Evolutionary conservation across 208 protist genomes (phyloP), one percentile per base, ranked within the genome.

Genomic region (Acanthamoeba triangularis): DNA sequence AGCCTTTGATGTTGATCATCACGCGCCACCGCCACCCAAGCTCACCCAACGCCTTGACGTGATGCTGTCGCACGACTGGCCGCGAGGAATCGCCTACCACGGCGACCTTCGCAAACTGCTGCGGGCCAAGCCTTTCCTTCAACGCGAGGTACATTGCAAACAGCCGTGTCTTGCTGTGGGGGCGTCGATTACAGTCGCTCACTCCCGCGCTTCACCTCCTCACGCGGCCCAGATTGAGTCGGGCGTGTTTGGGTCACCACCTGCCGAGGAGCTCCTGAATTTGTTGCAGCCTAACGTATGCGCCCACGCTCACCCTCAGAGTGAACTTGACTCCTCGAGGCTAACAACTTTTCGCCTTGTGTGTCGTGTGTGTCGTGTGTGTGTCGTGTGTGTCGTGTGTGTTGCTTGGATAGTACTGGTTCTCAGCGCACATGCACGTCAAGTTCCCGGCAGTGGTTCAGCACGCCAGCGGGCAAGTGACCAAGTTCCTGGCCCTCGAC

Each of bases 11-110:
- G n/a, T n/a, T n/a, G n/a, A n/a, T n/a, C n/a, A n/a, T n/a, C n/a
- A n/a, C n/a, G n/a, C n/a, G n/a, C n/a, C n/a, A n/a, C n/a, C n/a
- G n/a, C n/a, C n/a, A n/a, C n/a, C 49, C 6, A 16, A 47, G 56
- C 80, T 88, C n/a, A 30, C 13, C 18, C 47, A 33, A 74, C 18
- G 56, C 44, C 6, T 98, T 0, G 98, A 98, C 74, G 93, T 98
- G 41, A 90, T 98, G 23, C 80, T 99, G 7, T 97, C 97, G 13
- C 98, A 99, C 90, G 98, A 99, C 94, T 99, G 98, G 98, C 98
- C 98, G 28, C 47, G 18, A 11, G 96, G 93, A 37, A 97, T 98
- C 69, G 94, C 94, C 25, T 28, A 76, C 20, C 63, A 97, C 59
- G 98, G 98, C 72, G 88, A 98, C 96, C 90, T 35, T n/a, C 3